Percentiles rank a stretch among this genome's conserved stretches.
phyloP scores from a whole-genome alignment of 306 rosid genomes.

The Mucuna pruriens region DNA sequence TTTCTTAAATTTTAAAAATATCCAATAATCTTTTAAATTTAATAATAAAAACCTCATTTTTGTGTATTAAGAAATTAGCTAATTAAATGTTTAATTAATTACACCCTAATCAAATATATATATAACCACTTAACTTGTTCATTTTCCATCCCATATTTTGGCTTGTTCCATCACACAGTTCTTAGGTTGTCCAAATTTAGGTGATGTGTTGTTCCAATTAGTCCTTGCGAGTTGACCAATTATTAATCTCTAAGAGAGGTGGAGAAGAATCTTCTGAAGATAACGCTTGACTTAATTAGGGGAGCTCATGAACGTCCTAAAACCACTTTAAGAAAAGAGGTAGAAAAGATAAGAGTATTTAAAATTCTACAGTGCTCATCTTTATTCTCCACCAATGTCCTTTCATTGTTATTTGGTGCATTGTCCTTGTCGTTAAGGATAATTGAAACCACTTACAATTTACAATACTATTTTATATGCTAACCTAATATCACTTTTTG shows the following conservation, averaged over 20 bases:
- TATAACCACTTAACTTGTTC: background rate
- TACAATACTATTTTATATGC: constrained; percentile 54
- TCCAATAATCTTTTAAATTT: background rate
- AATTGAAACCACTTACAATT: constrained; percentile 63
- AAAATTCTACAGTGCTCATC: constrained; percentile 45
- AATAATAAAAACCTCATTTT: background rate
- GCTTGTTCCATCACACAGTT: constrained; percentile 7
- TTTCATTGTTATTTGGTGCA: constrained; percentile 62
- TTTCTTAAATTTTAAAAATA: background rate
- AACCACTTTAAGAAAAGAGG: constrained; percentile 43
- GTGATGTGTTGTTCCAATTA: background rate
- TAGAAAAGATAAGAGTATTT: constrained; percentile 39
- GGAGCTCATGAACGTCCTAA: constrained; percentile 47
- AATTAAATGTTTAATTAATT: background rate
- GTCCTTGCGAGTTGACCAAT: constrained; percentile 45
- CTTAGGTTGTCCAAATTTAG: background rate
- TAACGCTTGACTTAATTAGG: constrained; percentile 44
- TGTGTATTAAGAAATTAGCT: background rate
- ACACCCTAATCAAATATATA: background rate
- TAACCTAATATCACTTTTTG: constrained; percentile 59
- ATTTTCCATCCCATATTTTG: background rate
- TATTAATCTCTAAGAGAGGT: constrained; percentile 42
- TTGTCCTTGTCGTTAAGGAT: constrained; percentile 74
- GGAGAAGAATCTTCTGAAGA: constrained; percentile 36
- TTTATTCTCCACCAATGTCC: constrained; percentile 83